A percentile compares a stretch with the other conserved stretches of the same genome.
These are phyloP conservation scores for Populus tremula DNA, from an alignment of 345 rosid species.

Conservation along the genomic window DNA sequence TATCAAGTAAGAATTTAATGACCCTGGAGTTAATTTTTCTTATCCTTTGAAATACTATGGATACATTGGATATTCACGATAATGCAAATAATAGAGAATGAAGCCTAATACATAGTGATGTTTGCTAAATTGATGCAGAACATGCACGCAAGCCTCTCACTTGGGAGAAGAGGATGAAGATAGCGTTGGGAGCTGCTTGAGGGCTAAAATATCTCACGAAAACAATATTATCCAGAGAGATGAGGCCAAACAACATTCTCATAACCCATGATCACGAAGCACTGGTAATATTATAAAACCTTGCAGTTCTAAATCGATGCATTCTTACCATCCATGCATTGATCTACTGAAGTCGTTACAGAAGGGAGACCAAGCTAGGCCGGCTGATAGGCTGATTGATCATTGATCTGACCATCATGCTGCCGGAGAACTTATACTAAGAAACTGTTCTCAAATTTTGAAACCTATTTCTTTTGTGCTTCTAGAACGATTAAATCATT, in stretches of 20 bases:
- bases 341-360: not conserved
- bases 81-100: not conserved
- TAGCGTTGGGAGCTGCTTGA: conserved; percentile 55
- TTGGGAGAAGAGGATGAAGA: conserved; percentile 61
- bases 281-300: conserved; percentile 38
- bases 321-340: not conserved
- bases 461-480: not conserved
- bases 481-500: not conserved
- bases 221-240: conserved; percentile 62
- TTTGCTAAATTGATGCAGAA: conserved; percentile 39
- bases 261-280: conserved; percentile 56
- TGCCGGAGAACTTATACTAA: too few relatives aligned
- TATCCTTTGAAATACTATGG: not conserved
- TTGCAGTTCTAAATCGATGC: not conserved
- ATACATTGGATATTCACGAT: not conserved
- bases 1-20: conserved; percentile 40
- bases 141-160: conserved; percentile 39
- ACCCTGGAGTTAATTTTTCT: not conserved
- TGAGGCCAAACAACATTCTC: conserved; percentile 65
- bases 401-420: too few relatives aligned
- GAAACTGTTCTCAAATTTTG: too few relatives aligned
- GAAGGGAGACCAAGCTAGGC: not conserved
- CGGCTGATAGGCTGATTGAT: too few relatives aligned
- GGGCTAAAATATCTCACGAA: conserved; percentile 57
- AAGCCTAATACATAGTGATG: not conserved